Percentiles rank a stretch among this genome's conserved stretches.
Conservation (phyloP, 176 grass and related monocot species). For the Coix lacrymajobi region DNA sequence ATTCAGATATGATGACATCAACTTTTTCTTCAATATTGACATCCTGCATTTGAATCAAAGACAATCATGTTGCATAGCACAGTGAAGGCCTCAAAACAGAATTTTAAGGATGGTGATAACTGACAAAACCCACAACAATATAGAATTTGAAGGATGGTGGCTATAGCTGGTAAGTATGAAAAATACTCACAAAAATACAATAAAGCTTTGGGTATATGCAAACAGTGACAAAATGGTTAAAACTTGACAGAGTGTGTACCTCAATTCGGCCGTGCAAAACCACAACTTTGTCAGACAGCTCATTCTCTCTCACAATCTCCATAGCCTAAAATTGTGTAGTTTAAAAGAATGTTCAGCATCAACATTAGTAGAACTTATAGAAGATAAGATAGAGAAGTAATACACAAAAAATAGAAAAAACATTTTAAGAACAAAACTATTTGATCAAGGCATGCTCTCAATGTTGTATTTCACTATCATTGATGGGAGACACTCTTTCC, state of each 20-base stretch:
- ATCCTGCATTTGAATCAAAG: constrained; percentile 50
- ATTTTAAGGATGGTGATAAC: not conserved
- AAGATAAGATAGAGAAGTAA: constrained; percentile 17
- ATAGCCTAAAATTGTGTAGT: constrained; percentile 56
- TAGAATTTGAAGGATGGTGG: not conserved
- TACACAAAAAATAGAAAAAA: not conserved
- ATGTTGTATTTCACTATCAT: not conserved
- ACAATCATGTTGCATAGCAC: not conserved
- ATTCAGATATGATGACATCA: constrained; percentile 99
- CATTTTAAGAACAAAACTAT: not conserved
- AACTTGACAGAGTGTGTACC: constrained; percentile 34
- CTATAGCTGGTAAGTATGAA: not conserved
- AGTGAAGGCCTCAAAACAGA: not conserved
- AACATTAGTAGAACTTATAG: constrained; percentile 11
- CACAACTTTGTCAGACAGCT: constrained; percentile 82
- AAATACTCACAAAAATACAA: not conserved
- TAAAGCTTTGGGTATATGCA: constrained; percentile 9
- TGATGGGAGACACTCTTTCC: not conserved
- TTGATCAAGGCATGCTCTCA: not conserved
- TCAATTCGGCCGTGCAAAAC: constrained; percentile 92
- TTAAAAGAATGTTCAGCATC: constrained; percentile 20
- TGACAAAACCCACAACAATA: not conserved
- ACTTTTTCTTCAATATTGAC: constrained; percentile 91
- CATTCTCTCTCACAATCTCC: constrained; percentile 93
- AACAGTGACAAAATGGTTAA: constrained; percentile 13